Evolutionary conservation across 2,329 filamentous ascomycete species (phyloP), one percentile per base, ranked within the genome.

Genomic region (Aspergillus sp.): DNA sequence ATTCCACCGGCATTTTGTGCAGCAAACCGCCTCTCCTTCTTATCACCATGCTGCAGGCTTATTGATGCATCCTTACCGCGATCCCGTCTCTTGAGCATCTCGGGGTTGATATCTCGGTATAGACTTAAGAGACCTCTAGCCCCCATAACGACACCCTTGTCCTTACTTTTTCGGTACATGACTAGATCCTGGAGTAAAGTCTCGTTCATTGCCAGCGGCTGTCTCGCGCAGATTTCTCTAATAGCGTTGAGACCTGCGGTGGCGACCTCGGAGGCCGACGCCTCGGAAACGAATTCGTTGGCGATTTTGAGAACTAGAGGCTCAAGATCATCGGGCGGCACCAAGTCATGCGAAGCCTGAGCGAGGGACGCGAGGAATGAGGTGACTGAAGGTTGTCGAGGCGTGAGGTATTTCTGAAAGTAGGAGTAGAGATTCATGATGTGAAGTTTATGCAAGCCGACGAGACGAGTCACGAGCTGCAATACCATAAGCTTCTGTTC

Each of bases 91-190:
- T 89, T 89, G 58, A 99, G 79, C 78, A 98, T 84, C 64, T 96
- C 90, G 0, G 95, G 91, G 36, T 89, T 92, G 13, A 96, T 89
- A 70, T 98, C 93, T 65, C 95, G 83, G 79, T 96, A 99, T 5
- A 99, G 81, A 22, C 91, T 91, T 42, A 99, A 80, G 6, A 99
- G 80, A 62, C 95, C 93, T 73, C 95, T 93, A 13, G 93, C 92
- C 7, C 95, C 95, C 95, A 99, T 98, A 85, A 96, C 93, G n/a
- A 95, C 90, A 58, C 93, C 93, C 80, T 98, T 99, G 71, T 99
- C 95, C 72, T 99, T 99, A 71, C 91, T 96, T 80, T 96, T 96
- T 59, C 91, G 86, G 77, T 99, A 98, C 80, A 95, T 89, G 9
- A 98, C 92, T 52, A 99, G 78, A 80, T 99, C 95, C 73, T 99